A percentile compares a stretch with the other conserved stretches of the same genome.
Conservation (phyloP, 2,329 filamentous ascomycete genomes). For the Bertia moriformis region DNA sequence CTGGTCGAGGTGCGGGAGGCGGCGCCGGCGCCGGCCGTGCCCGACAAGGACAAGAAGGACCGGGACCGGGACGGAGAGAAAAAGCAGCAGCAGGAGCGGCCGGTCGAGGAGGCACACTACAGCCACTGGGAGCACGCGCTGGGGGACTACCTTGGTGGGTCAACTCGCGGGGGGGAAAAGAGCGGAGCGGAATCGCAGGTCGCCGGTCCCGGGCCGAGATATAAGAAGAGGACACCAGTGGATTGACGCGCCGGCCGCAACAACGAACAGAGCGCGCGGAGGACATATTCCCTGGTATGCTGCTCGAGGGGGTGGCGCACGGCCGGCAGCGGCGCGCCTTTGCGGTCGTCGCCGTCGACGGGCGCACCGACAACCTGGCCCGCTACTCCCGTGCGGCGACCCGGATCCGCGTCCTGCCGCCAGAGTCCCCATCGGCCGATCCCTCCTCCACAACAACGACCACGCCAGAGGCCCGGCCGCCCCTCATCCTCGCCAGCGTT, state of each 20-base stretch:
- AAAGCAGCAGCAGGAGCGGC: no score
- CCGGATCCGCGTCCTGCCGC: conserved; percentile 18
- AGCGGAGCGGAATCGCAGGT: no score
- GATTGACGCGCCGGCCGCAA: no score
- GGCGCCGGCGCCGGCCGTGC: no score
- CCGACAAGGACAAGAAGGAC: neutral
- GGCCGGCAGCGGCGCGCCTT: neutral
- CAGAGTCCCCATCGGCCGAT: no score
- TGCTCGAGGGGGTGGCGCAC: conserved; percentile 43
- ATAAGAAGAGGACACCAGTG: no score
- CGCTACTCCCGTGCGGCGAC: conserved; percentile 23
- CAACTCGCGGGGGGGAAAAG: no score
- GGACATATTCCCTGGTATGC: conserved; percentile 54
- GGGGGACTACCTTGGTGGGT: neutral
- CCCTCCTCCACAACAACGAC: conserved; percentile 4
- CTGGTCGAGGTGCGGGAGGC: neutral
- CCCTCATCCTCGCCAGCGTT: conserved; percentile 37
- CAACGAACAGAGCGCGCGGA: conserved; percentile 46
- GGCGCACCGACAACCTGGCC: conserved; percentile 24
- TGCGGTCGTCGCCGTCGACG: conserved; percentile 40
- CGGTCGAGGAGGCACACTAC: neutral
- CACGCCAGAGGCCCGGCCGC: conserved; percentile 4
- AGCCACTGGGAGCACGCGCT: neutral
- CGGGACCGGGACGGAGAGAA: no score
- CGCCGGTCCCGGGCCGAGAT: no score